Percentiles rank a stretch among this genome's conserved stretches.
Conservation (phyloP, 2,329 filamentous ascomycete genomes). For the Tolypocladium sp. region DNA sequence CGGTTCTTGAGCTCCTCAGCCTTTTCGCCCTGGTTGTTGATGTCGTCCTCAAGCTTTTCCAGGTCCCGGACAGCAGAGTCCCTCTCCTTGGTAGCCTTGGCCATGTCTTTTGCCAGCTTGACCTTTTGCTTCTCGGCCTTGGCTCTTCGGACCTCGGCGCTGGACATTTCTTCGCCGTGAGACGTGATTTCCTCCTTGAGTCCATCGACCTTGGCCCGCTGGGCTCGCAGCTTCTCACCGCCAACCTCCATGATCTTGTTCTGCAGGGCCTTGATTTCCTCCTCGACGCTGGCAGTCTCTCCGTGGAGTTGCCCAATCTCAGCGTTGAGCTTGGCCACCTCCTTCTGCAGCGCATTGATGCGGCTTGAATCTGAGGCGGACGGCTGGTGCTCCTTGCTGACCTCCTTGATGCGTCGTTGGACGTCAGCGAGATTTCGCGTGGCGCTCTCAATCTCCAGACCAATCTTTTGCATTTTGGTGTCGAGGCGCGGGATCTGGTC, state of each 20-base stretch:
- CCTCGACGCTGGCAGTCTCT: conserved; percentile 84
- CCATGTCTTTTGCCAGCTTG: conserved; percentile 78
- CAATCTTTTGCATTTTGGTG: conserved; percentile 84
- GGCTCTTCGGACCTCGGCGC: conserved; percentile 75
- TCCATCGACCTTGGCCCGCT: conserved; percentile 84
- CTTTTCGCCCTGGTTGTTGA: conserved; percentile 65
- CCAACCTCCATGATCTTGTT: conserved; percentile 98
- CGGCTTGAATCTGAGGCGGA: conserved; percentile 73
- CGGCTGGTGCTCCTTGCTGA: conserved; percentile 71
- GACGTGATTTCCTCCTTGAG: conserved; percentile 78
- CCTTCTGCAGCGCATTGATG: conserved; percentile 64
- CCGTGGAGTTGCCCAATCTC: conserved; percentile 72
- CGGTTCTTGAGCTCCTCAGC: conserved; percentile 63
- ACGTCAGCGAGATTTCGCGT: conserved; percentile 77
- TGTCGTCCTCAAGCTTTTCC: conserved; percentile 69
- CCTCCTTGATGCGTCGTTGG: conserved; percentile 75
- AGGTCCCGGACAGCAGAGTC: conserved; percentile 63
- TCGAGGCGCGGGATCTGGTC: conserved; percentile 77
- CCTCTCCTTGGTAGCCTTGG: conserved; percentile 72
- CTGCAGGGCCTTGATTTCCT: conserved; percentile 85
- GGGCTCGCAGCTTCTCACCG: conserved; percentile 81
- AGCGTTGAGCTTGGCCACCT: conserved; percentile 63
- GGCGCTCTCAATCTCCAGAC: conserved; percentile 79
- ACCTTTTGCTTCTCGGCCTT: conserved; percentile 88
- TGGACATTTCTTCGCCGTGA: conserved; percentile 73